Conservation (phyloP, 1,284 basidiomycete genomes). For the Cerioporus squamosus region DNA sequence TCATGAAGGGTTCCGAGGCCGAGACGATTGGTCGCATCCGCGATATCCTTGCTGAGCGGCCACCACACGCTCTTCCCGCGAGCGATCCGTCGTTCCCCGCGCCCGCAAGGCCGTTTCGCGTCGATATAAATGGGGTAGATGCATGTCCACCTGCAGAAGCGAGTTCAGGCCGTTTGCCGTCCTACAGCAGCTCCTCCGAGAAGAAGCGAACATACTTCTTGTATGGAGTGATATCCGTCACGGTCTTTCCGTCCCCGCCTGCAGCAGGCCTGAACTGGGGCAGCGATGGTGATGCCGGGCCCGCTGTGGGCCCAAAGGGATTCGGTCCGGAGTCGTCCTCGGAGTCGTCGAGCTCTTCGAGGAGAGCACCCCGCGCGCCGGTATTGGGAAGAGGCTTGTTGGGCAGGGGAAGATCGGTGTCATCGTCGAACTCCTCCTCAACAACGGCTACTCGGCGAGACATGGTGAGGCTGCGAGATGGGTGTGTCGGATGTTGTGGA, state of each 20-base stretch:
- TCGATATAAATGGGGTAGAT: constrained; percentile 98
- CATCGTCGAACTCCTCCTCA: constrained; percentile 87
- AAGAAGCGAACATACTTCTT: constrained; percentile 56
- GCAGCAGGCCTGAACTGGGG: constrained; percentile 34
- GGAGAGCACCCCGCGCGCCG: constrained; percentile 71
- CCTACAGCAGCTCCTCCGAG: not conserved
- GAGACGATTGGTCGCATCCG: constrained; percentile 79
- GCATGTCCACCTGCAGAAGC: constrained; percentile 78
- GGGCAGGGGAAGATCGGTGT: constrained; percentile 81
- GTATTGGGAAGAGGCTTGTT: constrained; percentile 66
- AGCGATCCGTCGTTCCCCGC: constrained; percentile 82
- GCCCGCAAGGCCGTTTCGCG: constrained; percentile 87
- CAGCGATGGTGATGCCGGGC: constrained; percentile 56
- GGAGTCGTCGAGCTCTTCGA: constrained; percentile 64
- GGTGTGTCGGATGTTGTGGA: no score
- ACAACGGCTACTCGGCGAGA: constrained; percentile 65
- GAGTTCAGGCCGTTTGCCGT: not conserved
- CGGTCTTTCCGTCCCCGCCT: constrained; percentile 36
- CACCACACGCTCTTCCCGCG: constrained; percentile 89
- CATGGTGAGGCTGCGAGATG: constrained; percentile 44
- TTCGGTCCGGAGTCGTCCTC: constrained; percentile 28
- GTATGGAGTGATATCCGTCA: constrained; percentile 77
- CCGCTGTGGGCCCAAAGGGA: constrained; percentile 34
- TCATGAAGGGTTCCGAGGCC: constrained; percentile 87
- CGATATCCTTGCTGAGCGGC: constrained; percentile 92